Evolutionary conservation across 2,329 filamentous ascomycete genomes (phyloP).

Genomic region (Pleurostoma richardsiae): DNA sequence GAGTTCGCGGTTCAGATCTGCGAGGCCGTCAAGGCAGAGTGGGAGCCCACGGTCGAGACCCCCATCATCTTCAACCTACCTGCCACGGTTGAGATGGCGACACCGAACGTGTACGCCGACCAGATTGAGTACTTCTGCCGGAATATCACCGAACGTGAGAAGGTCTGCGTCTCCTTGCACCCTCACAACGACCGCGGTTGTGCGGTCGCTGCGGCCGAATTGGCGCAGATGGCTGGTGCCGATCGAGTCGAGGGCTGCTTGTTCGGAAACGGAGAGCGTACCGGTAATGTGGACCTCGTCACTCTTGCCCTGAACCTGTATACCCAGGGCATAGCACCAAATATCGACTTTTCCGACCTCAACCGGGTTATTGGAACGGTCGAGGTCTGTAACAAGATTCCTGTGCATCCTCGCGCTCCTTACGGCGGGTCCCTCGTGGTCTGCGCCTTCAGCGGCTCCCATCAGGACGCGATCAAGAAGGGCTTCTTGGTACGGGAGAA

Average conservation of each 20-base stretch:
- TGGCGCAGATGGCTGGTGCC: slow-evolving; percentile 94
- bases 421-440: slow-evolving; percentile 92
- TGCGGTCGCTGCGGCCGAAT: slow-evolving; percentile 81
- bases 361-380: slow-evolving; percentile 81
- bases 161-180: slow-evolving; percentile 84
- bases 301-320: slow-evolving; percentile 92
- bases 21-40: slow-evolving; percentile 89
- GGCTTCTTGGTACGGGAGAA: slow-evolving; percentile 69
- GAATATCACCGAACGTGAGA: slow-evolving; percentile 78
- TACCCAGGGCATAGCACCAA: slow-evolving; percentile 81
- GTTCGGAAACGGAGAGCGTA: slow-evolving; percentile 92
- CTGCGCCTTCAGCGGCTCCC: slow-evolving; percentile 84
- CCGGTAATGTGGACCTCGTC: slow-evolving; percentile 91
- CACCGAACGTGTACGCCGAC: slow-evolving; percentile 93
- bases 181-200: slow-evolving; percentile 94
- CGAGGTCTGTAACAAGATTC: slow-evolving; percentile 91
- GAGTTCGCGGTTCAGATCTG: slow-evolving; percentile 82
- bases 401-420: slow-evolving; percentile 81
- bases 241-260: slow-evolving; percentile 91
- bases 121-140: slow-evolving; percentile 94
- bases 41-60: slow-evolving; percentile 73
- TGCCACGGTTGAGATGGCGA: slow-evolving; percentile 91
- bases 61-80: slow-evolving; percentile 96
- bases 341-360: slow-evolving; percentile 89
- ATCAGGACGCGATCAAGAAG: slow-evolving; percentile 97